Conservation (phyloP, 352 stramenopile genomes). For the Globisporangium nodosum region DNA sequence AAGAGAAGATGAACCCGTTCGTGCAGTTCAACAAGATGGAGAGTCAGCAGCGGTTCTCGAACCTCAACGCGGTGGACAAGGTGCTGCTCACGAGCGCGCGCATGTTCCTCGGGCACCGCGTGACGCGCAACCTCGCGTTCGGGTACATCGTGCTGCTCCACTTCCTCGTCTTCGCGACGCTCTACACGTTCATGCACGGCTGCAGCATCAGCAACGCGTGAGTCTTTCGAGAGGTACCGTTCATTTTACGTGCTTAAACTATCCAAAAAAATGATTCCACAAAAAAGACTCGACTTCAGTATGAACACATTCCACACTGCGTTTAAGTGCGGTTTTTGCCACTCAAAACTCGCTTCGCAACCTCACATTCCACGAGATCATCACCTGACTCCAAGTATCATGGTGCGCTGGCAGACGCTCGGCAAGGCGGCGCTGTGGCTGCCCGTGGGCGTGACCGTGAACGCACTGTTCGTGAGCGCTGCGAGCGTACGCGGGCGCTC, state of each 20-base stretch:
- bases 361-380: neutral
- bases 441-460: conserved; percentile 73
- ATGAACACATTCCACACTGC: neutral
- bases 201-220: conserved; percentile 76
- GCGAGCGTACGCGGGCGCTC: conserved; percentile 74
- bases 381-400: conserved; percentile 3
- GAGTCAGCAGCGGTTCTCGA: conserved; percentile 83
- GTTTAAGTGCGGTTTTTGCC: neutral
- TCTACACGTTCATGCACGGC: conserved; percentile 86
- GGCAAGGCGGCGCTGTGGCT: conserved; percentile 70
- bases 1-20: conserved; percentile 91
- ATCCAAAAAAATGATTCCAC: neutral
- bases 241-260: neutral
- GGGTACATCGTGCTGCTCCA: conserved; percentile 84
- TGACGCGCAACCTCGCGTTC: conserved; percentile 80
- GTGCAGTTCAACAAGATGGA: conserved; percentile 90
- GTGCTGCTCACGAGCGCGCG: conserved; percentile 85
- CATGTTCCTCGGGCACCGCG: conserved; percentile 75
- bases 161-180: conserved; percentile 77
- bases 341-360: neutral
- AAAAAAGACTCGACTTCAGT: neutral
- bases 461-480: conserved; percentile 61
- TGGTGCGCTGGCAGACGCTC: conserved; percentile 51
- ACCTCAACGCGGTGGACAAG: conserved; percentile 89
- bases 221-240: neutral